A percentile compares a stretch with the other conserved stretches of the same genome.
phyloP scores from a whole-genome alignment of 2,329 filamentous ascomycete genomes.

The Domatiomyces catenatus region DNA sequence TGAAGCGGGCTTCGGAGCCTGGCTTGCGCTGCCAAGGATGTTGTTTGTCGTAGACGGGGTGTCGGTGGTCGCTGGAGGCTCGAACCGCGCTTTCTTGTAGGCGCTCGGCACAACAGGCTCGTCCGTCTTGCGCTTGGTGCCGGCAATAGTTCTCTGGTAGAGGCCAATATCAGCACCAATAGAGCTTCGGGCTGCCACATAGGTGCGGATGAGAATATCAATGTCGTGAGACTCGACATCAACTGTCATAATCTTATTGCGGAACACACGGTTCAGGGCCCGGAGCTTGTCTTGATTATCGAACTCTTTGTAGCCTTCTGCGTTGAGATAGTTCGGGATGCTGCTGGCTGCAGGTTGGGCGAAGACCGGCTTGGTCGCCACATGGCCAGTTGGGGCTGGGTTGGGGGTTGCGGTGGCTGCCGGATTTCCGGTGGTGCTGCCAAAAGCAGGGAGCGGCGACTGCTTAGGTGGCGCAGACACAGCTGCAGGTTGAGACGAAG shows the following conservation, averaged over 20 bases:
- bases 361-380: background rate
- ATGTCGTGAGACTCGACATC: conserved; percentile 23
- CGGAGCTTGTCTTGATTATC: conserved; percentile 20
- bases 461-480: background rate
- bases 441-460: conserved; percentile 3
- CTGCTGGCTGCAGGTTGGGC: conserved; percentile 2
- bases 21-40: background rate
- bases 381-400: background rate
- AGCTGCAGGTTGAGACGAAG: background rate
- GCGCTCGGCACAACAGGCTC: conserved; percentile 5
- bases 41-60: conserved; percentile 2
- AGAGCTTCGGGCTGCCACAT: conserved; percentile 24
- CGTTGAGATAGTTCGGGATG: conserved; percentile 11
- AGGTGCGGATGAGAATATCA: conserved; percentile 24
- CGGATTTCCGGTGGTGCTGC: conserved; percentile 1
- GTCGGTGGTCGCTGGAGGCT: background rate
- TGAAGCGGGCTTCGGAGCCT: no score
- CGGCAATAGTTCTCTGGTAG: conserved; percentile 10
- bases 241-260: conserved; percentile 20
- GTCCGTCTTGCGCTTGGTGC: conserved; percentile 20
- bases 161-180: conserved; percentile 23
- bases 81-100: conserved; percentile 1
- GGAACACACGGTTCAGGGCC: conserved; percentile 23
- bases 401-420: conserved; percentile 1
- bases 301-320: conserved; percentile 14